Percentiles rank a stretch among this genome's conserved stretches.
Evolutionary conservation across 495 filamentous ascomycete genomes (phyloP).

Genomic region (Talaromyces ruber): DNA sequence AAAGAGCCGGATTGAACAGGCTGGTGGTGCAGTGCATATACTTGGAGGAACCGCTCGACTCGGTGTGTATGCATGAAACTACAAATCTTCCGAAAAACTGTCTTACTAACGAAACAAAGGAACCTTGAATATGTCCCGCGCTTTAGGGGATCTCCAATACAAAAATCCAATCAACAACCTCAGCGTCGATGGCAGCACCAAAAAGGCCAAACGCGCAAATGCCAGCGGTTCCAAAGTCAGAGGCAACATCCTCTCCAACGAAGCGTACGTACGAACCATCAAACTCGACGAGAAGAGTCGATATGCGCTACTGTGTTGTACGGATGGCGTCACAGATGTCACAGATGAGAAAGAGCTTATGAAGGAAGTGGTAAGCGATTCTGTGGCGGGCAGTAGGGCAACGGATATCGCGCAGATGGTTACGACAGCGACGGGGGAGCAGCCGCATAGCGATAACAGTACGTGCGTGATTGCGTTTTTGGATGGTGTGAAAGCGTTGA

Average conservation of each 20-base stretch:
- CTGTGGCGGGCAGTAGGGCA: constrained; percentile 22
- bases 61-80: constrained; percentile 15
- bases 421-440: constrained; percentile 9
- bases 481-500: constrained; percentile 12
- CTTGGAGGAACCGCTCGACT: constrained; percentile 21
- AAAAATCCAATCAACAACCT: constrained; percentile 29
- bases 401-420: constrained; percentile 24
- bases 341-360: constrained; percentile 21
- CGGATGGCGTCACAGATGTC: constrained; percentile 25
- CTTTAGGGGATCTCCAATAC: constrained; percentile 34
- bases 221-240: constrained; percentile 9
- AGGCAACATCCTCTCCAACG: constrained; percentile 26
- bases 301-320: constrained; percentile 22
- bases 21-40: constrained; percentile 23
- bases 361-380: constrained; percentile 25
- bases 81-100: neutral
- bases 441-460: constrained; percentile 22
- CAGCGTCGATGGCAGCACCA: neutral
- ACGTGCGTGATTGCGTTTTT: constrained; percentile 26
- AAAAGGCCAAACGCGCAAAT: constrained; percentile 4
- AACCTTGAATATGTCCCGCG: constrained; percentile 34
- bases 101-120: constrained; percentile 11
- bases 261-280: constrained; percentile 20
- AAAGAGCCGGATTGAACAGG: constrained; percentile 24
- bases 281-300: constrained; percentile 16